Conservation (phyloP, 805 yeast genomes). For the Wickerhamomyces chaumierensis region DNA sequence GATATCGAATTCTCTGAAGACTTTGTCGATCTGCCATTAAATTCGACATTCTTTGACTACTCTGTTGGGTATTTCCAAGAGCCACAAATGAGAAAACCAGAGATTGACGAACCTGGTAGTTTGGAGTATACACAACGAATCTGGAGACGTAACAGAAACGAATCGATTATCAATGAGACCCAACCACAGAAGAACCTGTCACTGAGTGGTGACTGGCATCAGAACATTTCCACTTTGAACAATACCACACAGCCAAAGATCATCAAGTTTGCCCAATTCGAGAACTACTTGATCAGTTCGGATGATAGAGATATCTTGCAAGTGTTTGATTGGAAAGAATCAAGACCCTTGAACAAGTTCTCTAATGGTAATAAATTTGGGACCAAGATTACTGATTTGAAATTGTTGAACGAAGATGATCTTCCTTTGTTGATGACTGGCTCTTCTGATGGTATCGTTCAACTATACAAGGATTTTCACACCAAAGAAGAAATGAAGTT, state of each 20-base stretch:
- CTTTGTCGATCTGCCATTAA: constrained; percentile 33
- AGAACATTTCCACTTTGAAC: constrained; percentile 43
- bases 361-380: constrained; percentile 82
- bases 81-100: constrained; percentile 82
- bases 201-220: constrained; percentile 77
- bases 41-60: constrained; percentile 60
- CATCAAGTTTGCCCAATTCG: constrained; percentile 82
- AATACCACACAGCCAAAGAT: constrained; percentile 74
- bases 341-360: constrained; percentile 50
- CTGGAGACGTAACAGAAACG: constrained; percentile 90
- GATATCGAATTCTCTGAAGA: constrained; percentile 13
- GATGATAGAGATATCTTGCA: constrained; percentile 79
- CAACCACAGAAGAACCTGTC: constrained; percentile 84
- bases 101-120: constrained; percentile 87
- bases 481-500: constrained; percentile 42
- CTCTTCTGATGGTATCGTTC: constrained; percentile 89
- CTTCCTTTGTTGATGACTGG: constrained; percentile 76
- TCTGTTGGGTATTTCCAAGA: constrained; percentile 88
- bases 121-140: constrained; percentile 67
- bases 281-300: constrained; percentile 63
- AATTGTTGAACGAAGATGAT: constrained; percentile 88
- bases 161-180: constrained; percentile 73
- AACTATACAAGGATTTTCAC: constrained; percentile 71
- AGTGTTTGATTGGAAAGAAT: constrained; percentile 79
- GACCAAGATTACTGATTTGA: constrained; percentile 77